Conservation (phyloP, 2,329 filamentous ascomycete species). For the Cytospora paraplurivora region DNA sequence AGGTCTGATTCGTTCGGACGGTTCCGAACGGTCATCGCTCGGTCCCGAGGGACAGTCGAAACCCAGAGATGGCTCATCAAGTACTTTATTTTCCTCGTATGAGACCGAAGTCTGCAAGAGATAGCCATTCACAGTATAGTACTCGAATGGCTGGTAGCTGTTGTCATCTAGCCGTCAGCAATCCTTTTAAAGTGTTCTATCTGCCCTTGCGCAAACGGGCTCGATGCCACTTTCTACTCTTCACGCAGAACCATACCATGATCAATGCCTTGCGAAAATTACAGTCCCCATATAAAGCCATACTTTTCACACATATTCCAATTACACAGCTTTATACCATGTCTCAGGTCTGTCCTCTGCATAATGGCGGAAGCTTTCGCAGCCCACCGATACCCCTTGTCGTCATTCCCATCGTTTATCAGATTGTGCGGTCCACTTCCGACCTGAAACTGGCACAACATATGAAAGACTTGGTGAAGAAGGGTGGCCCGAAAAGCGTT, state of each 20-base stretch:
- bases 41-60: background rate
- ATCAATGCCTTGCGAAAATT: no score
- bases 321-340: background rate
- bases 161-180: background rate
- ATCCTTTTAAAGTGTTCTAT: no score
- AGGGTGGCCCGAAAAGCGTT: constrained; percentile 16
- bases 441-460: constrained; percentile 17
- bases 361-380: constrained; percentile 13
- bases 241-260: background rate
- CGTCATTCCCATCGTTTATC: constrained; percentile 24
- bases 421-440: constrained; percentile 19
- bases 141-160: no score
- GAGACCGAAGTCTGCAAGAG: constrained; percentile 5
- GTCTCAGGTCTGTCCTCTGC: constrained; percentile 17
- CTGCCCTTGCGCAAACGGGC: no score
- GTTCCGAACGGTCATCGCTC: background rate
- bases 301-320: background rate
- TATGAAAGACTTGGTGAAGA: constrained; percentile 3
- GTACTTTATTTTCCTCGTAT: no score
- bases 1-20: constrained; percentile 6
- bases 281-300: background rate
- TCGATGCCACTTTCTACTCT: no score
- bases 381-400: constrained; percentile 23
- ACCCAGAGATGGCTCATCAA: constrained; percentile 4
- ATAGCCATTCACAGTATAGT: background rate